phyloP scores from a whole-genome alignment of 495 filamentous ascomycete genomes.

The Tuber borchii region DNA sequence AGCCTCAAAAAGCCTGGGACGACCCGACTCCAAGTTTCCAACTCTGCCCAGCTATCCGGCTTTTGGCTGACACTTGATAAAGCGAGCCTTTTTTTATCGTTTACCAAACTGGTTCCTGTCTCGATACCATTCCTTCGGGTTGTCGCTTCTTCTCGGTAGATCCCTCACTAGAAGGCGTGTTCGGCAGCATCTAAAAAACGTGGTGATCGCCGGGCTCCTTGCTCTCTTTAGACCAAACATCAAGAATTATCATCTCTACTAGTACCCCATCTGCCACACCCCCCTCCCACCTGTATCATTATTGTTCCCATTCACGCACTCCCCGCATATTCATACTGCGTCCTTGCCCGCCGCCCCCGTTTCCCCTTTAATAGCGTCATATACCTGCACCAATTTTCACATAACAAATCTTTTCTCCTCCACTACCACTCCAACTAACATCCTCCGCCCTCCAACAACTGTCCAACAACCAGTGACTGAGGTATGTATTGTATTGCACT shows the following conservation, averaged over 20 bases:
- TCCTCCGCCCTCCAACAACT: neutral
- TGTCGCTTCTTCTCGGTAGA: constrained; percentile 35
- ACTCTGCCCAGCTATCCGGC: neutral
- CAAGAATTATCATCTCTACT: constrained; percentile 18
- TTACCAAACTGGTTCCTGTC: constrained; percentile 23
- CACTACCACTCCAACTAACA: neutral
- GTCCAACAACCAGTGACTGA: neutral
- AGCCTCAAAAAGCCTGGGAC: constrained; percentile 25
- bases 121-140: constrained; percentile 38
- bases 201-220: constrained; percentile 33
- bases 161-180: constrained; percentile 33
- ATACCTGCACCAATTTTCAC: neutral
- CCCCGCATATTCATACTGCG: constrained; percentile 12
- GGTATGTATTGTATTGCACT: constrained; percentile 3
- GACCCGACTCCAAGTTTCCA: constrained; percentile 10
- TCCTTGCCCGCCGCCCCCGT: constrained; percentile 9
- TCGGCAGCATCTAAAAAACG: constrained; percentile 32
- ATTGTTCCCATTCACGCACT: constrained; percentile 13
- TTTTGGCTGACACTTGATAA: neutral
- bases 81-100: constrained; percentile 26
- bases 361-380: neutral
- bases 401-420: neutral
- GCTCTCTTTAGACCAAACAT: constrained; percentile 28
- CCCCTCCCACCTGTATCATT: constrained; percentile 12
- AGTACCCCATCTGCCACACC: constrained; percentile 3